Conservation (phyloP, 2,329 filamentous ascomycete species). For the Fusarium sp. region DNA sequence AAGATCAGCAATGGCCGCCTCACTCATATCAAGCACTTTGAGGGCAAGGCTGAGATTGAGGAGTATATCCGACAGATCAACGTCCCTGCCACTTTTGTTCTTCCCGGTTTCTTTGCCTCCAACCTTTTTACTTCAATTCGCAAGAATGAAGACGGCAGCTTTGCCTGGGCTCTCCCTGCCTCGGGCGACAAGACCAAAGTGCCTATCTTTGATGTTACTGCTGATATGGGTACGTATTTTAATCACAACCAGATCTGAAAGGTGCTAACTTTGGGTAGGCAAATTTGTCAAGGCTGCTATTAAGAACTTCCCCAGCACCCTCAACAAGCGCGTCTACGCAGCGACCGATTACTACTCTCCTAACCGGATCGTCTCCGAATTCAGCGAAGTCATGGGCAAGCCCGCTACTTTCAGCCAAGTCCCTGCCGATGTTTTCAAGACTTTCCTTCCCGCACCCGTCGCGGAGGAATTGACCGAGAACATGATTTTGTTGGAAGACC, state of each 20-base stretch:
- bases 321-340: conserved; percentile 54
- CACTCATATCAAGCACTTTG: conserved; percentile 63
- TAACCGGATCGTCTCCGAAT: conserved; percentile 51
- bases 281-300: conserved; percentile 55
- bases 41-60: conserved; percentile 68
- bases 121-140: conserved; percentile 55
- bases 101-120: conserved; percentile 68
- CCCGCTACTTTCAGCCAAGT: conserved; percentile 50
- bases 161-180: conserved; percentile 48
- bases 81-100: conserved; percentile 65
- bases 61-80: conserved; percentile 65
- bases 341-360: conserved; percentile 56
- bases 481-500: conserved; percentile 57
- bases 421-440: conserved; percentile 53
- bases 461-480: conserved; percentile 59
- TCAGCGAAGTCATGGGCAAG: conserved; percentile 54
- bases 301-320: conserved; percentile 44
- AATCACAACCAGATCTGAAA: no score
- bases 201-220: conserved; percentile 55
- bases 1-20: conserved; percentile 56
- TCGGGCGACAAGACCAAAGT: conserved; percentile 51
- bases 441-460: conserved; percentile 48
- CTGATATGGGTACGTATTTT: conserved; percentile 56
- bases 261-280: conserved; percentile 33
- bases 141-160: conserved; percentile 51